Percentiles rank a stretch among this genome's conserved stretches.
Evolutionary conservation across 495 filamentous ascomycete species (phyloP).

Genomic region (Penicillium ucsense): DNA sequence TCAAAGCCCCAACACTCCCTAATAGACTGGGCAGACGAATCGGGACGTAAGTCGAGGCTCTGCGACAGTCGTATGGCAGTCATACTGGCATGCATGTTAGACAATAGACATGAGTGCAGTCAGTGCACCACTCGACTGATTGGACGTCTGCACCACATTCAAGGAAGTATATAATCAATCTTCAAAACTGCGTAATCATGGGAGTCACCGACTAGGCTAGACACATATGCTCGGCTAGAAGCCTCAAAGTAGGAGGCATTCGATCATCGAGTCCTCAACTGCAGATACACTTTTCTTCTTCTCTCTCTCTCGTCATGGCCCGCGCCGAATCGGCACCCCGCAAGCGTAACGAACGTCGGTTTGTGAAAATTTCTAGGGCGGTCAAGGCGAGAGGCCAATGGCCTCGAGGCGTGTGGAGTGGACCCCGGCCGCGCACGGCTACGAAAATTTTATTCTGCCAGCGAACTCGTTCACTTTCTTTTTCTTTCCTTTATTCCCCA

Average conservation of each 20-base stretch:
- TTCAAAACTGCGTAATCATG: too few relatives aligned
- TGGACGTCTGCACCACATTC: too few relatives aligned
- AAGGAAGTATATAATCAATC: too few relatives aligned
- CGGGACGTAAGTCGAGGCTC: too few relatives aligned
- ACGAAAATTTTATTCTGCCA: constrained; percentile 21
- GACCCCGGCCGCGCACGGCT: constrained; percentile 1
- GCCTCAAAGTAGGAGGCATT: neutral
- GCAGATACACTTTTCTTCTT: neutral
- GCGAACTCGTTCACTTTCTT: constrained; percentile 4
- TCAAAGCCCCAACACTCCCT: too few relatives aligned
- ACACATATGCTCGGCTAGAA: neutral
- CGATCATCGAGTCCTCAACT: neutral
- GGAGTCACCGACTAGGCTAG: too few relatives aligned
- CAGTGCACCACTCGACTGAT: too few relatives aligned
- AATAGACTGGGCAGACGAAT: too few relatives aligned
- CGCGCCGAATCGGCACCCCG: neutral
- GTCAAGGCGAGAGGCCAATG: neutral
- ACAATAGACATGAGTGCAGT: too few relatives aligned
- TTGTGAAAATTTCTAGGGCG: constrained; percentile 11
- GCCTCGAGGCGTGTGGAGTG: constrained; percentile 8
- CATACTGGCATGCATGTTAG: too few relatives aligned
- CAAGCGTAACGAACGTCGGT: constrained; percentile 1
- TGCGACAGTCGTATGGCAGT: too few relatives aligned
- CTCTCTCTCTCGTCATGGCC: neutral
- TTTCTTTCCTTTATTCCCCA: constrained; percentile 14